Conservation (phyloP, 176 grass and related monocot species). For the Panicum miliaceum region DNA sequence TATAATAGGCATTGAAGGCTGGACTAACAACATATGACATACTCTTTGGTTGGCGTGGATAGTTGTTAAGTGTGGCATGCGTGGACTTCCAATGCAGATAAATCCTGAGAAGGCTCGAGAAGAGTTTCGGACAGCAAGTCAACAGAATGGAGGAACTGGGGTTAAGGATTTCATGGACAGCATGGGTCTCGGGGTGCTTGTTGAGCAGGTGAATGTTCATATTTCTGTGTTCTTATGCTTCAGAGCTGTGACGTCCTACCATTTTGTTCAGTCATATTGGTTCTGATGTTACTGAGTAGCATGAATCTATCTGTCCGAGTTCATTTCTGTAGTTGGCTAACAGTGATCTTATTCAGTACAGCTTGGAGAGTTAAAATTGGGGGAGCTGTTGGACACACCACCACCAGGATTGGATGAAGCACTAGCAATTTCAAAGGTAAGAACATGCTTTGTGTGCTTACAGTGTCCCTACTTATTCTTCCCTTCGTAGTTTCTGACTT, state of each 20-base stretch:
- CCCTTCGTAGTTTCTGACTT: neutral
- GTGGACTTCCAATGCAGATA: slow-evolving; percentile 58
- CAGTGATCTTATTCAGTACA: slow-evolving; percentile 45
- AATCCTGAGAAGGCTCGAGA: slow-evolving; percentile 92
- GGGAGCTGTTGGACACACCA: slow-evolving; percentile 85
- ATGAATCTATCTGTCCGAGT: slow-evolving; percentile 5
- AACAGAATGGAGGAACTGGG: slow-evolving; percentile 78
- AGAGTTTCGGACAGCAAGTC: slow-evolving; percentile 77
- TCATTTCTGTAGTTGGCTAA: slow-evolving; percentile 37
- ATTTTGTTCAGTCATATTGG: neutral
- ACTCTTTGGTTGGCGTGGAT: neutral
- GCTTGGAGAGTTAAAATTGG: slow-evolving; percentile 95
- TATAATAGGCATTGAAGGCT: neutral
- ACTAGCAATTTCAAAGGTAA: slow-evolving; percentile 95
- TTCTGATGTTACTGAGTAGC: slow-evolving; percentile 1
- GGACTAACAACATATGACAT: neutral
- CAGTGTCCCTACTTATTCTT: slow-evolving; percentile 5
- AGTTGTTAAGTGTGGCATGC: slow-evolving; percentile 2
- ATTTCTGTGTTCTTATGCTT: slow-evolving; percentile 15
- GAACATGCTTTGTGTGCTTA: neutral
- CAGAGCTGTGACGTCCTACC: neutral
- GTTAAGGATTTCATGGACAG: slow-evolving; percentile 98
- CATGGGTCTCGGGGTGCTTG: slow-evolving; percentile 91
- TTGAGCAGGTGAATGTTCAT: slow-evolving; percentile 67
- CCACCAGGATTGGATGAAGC: slow-evolving; percentile 97